These are phyloP conservation scores for Nemophila menziesii DNA, from an alignment of 257 asterid genomes.

Conservation along the genomic window DNA sequence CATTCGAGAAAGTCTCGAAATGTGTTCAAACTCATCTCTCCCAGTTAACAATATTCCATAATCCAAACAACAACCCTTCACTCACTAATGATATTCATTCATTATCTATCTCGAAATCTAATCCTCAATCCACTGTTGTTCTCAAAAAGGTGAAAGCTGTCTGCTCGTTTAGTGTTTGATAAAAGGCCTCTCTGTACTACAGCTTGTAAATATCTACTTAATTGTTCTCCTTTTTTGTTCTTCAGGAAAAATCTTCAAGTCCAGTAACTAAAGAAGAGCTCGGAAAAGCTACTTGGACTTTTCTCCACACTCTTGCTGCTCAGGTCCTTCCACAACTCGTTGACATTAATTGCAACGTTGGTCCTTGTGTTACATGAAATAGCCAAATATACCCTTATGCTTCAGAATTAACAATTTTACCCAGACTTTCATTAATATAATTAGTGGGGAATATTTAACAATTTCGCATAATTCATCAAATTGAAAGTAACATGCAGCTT, in stretches of 20 bases:
- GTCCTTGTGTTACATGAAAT: too few relatives aligned
- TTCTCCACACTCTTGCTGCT: slow-evolving; percentile 93
- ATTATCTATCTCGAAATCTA: slow-evolving; percentile 5
- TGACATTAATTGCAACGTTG: neutral
- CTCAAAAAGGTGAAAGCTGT: slow-evolving; percentile 25
- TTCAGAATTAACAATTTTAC: too few relatives aligned
- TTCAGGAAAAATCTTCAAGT: slow-evolving; percentile 37
- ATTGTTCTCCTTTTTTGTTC: slow-evolving; percentile 4
- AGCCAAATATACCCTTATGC: too few relatives aligned
- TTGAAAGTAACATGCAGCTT: too few relatives aligned
- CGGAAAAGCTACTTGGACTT: slow-evolving; percentile 95
- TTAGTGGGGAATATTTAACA: too few relatives aligned
- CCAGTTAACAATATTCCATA: slow-evolving; percentile 21
- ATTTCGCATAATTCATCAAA: too few relatives aligned
- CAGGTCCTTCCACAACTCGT: slow-evolving; percentile 38
- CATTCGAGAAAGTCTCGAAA: slow-evolving; percentile 31
- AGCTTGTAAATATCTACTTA: neutral
- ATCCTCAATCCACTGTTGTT: slow-evolving; percentile 18
- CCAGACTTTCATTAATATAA: too few relatives aligned
- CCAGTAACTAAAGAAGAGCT: slow-evolving; percentile 82
- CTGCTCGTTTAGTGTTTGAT: slow-evolving; percentile 36
- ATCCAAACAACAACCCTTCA: slow-evolving; percentile 11
- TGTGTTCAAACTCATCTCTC: slow-evolving; percentile 47
- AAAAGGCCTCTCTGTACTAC: slow-evolving; percentile 23
- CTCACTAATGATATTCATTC: slow-evolving; percentile 10